These are phyloP conservation scores for Aspergillus bombycis DNA, from an alignment of 2,329 filamentous ascomycete species.

Conservation along the genomic window DNA sequence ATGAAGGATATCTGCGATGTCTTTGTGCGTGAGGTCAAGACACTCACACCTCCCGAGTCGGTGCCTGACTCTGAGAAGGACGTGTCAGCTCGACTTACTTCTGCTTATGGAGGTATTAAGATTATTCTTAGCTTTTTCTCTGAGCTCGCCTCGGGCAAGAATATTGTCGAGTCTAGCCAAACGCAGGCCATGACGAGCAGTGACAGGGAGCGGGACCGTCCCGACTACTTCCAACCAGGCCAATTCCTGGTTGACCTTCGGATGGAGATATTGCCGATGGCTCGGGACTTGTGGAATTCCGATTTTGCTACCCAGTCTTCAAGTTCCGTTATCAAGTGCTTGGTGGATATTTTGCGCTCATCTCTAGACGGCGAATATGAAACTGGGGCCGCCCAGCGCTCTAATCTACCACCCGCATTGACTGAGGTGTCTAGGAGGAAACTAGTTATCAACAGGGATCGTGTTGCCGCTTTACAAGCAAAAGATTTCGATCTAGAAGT, in stretches of 20 bases:
- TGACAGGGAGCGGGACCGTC: slow-evolving; percentile 58
- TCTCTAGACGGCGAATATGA: slow-evolving; percentile 80
- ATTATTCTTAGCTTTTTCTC: slow-evolving; percentile 83
- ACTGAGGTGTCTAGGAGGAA: slow-evolving; percentile 51
- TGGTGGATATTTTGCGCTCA: slow-evolving; percentile 81
- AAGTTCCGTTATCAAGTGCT: slow-evolving; percentile 72
- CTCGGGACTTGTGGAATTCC: slow-evolving; percentile 83
- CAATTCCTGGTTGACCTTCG: slow-evolving; percentile 89
- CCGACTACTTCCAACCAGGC: slow-evolving; percentile 65
- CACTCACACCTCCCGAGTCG: slow-evolving; percentile 48
- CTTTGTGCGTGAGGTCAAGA: slow-evolving; percentile 64
- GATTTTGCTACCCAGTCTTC: slow-evolving; percentile 79
- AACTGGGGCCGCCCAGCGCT: slow-evolving; percentile 62
- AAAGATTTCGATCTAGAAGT: slow-evolving; percentile 63
- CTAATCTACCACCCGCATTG: slow-evolving; percentile 60
- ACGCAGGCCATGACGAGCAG: slow-evolving; percentile 57
- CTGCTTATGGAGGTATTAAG: slow-evolving; percentile 68
- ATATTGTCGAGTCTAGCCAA: slow-evolving; percentile 75
- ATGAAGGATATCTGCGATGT: slow-evolving; percentile 72
- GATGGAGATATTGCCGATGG: slow-evolving; percentile 74
- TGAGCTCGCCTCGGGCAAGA: slow-evolving; percentile 75
- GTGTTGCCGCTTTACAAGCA: slow-evolving; percentile 47
- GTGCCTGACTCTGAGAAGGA: slow-evolving; percentile 43
- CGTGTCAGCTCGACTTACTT: slow-evolving; percentile 47
- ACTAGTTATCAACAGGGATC: slow-evolving; percentile 57